Base-by-base conservation (phyloP, 106 monocot genomes). In the Amphibolis antarctica region DNA sequence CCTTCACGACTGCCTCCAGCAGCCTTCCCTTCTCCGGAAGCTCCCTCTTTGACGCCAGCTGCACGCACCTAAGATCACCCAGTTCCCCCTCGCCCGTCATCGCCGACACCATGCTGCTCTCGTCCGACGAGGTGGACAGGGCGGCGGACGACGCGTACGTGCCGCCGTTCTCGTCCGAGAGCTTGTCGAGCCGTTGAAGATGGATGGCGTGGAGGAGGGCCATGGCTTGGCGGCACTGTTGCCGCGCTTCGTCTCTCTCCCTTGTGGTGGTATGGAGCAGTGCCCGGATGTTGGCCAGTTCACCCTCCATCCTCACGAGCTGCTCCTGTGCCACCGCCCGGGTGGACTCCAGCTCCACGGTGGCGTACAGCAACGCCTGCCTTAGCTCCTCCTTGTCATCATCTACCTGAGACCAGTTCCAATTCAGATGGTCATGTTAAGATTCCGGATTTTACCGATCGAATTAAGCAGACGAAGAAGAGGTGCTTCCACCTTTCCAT, bases 1-100 rank as follows among this genome's bases (percentile, higher is more conserved):
- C 71, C 53, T 54, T 71, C 71, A 71, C 63, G 52, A 71, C 71
- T 25, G 71, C 71, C 53, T 71, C 71, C 63, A 71, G 24, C 52
- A 71, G 28, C 71, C 44, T 28, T 62, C 71, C 71, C 53, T 63
- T 71, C 71, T 71, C 71, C 20, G 71, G 71, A n/a, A 71, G 46
- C 42, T 62, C 44, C 61, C 4, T 42, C 21, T 61, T 44, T 27
- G 61, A 42, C 18, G 25, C 58, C 58, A 6, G 20, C 46, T 12
- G 59, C 6, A 69, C 27, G 10, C 19, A 61, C 58, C 58, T 28
- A 58, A 58, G 19, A 12, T 31, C n/a, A n/a, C n/a, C 58, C 13
- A 67, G 23, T 21, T 67, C 67, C 43, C 1, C 15, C 7, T 67
- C 67, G 23, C 6, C 9, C 7, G 27, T 17, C 60, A 9, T 23